Evolutionary conservation across 2,329 filamentous ascomycete genomes (phyloP), one percentile per base, ranked within the genome.

Genomic region (Blumeria graminis): DNA sequence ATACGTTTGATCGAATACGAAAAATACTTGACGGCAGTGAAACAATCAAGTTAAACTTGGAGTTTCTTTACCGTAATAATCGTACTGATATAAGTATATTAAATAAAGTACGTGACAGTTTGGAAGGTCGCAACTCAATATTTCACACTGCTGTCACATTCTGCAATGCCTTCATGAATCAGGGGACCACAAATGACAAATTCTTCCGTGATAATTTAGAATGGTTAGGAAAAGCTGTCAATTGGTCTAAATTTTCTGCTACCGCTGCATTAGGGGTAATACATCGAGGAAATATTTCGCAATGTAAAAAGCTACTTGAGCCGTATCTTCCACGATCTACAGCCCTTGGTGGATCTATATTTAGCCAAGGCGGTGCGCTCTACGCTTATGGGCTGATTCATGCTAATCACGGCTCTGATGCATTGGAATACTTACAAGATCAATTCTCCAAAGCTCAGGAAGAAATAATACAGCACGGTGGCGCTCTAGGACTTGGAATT

Each of bases 171-270:
- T 96, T 98, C 68, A 98, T 98, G 92, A 94, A 98, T 68, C 89
- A 94, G 56, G 93, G 92, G 58, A 98, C 92, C 0, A 95, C 90
- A 0, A 92, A 94, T 64, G 92, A 98, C 71, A 93, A 90, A 65
- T 98, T 98, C 72, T 96, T 98, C 79, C 80, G 93, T 7, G 88
- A 96, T 66, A 98, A 98, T 67, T 71, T 98, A 28, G 92, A 98
- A 62, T 98, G 92, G 92, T 72, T 98, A 3, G 89, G 90, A 59
- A 98, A 96, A 73, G 92, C 92, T 32, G 88, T 96, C 52, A 98
- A 98, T 72, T 98, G 92, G 92, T 95, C 89, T 59, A 98, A 98
- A 68, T 98, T 98, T 68, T 95, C 92, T 0, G 92, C 92, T 13
- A 98, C 92, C 4, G 92, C 92, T 57, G 92, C 92, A 7, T 74